A percentile compares a stretch with the other conserved stretches of the same genome.
Conservation (phyloP, 371 early-diverging fungal genomes). For the Chytridiales sp. region DNA sequence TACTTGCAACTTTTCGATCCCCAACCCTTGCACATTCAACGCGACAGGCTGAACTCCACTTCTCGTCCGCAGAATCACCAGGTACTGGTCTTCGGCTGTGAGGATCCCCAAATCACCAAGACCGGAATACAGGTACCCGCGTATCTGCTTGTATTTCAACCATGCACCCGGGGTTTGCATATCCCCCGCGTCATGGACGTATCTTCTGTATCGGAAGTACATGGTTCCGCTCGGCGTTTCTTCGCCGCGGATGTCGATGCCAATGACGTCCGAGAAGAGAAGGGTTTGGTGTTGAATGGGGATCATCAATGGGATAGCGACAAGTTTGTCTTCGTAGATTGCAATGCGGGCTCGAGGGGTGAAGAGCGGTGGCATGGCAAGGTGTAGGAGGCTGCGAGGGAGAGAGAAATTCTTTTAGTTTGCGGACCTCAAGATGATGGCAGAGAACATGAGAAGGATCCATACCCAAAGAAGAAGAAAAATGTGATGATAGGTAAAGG, state of each 20-base stretch:
- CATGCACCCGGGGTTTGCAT: not conserved
- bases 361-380: conserved; percentile 20
- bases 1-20: conserved; percentile 15
- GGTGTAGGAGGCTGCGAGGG: conserved; percentile 21
- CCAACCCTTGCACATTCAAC: conserved; percentile 22
- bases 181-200: not conserved
- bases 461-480: conserved; percentile 3
- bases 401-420: no score
- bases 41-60: conserved; percentile 13
- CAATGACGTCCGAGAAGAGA: conserved; percentile 12
- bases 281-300: conserved; percentile 18
- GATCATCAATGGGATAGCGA: conserved; percentile 21
- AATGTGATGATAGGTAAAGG: conserved; percentile 14
- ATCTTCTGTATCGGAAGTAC: conserved; percentile 16
- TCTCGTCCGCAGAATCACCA: conserved; percentile 17
- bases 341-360: conserved; percentile 19
- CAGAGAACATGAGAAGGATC: no score
- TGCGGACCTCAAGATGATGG: no score
- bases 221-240: conserved; percentile 22
- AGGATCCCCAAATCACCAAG: conserved; percentile 18
- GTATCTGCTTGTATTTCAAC: conserved; percentile 12
- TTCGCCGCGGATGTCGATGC: conserved; percentile 18
- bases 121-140: conserved; percentile 23
- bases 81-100: conserved; percentile 13
- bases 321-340: conserved; percentile 22